These are phyloP conservation scores for Trichoderma pleuroti DNA, from an alignment of 2,329 filamentous ascomycete genomes.

Conservation along the genomic window DNA sequence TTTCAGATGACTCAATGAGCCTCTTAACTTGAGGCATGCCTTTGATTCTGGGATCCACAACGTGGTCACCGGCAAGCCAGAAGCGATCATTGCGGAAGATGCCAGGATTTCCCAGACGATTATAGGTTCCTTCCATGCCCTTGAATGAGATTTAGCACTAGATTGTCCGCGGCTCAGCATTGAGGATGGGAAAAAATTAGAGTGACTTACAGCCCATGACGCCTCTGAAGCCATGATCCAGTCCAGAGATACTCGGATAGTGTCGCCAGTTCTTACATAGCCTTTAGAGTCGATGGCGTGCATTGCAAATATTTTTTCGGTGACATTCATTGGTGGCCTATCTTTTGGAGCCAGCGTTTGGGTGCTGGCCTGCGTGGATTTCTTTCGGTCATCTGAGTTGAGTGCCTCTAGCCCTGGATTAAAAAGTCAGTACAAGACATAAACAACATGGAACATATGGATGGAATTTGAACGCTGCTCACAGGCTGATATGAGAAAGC, in stretches of 20 bases:
- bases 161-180: not conserved
- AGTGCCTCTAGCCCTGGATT: conserved; percentile 5
- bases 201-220: conserved; percentile 32
- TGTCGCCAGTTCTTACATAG: conserved; percentile 36
- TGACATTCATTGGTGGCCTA: conserved; percentile 38
- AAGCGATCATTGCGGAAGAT: conserved; percentile 49
- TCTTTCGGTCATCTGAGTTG: conserved; percentile 13
- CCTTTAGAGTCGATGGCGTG: conserved; percentile 37
- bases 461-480: not conserved
- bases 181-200: not conserved
- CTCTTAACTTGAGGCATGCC: conserved; percentile 33
- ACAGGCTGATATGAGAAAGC: conserved; percentile 14
- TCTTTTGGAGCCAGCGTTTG: conserved; percentile 5
- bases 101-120: conserved; percentile 37
- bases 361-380: not conserved
- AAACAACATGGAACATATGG: not conserved
- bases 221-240: conserved; percentile 46
- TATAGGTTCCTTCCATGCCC: conserved; percentile 41
- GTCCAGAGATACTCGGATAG: conserved; percentile 42
- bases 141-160: not conserved
- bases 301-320: conserved; percentile 45
- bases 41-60: conserved; percentile 44
- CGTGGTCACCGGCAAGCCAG: conserved; percentile 49
- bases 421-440: not conserved
- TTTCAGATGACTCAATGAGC: conserved; percentile 37